phyloP scores from a whole-genome alignment of 108 stramenopile genomes.

The Fistulifera solaris region DNA sequence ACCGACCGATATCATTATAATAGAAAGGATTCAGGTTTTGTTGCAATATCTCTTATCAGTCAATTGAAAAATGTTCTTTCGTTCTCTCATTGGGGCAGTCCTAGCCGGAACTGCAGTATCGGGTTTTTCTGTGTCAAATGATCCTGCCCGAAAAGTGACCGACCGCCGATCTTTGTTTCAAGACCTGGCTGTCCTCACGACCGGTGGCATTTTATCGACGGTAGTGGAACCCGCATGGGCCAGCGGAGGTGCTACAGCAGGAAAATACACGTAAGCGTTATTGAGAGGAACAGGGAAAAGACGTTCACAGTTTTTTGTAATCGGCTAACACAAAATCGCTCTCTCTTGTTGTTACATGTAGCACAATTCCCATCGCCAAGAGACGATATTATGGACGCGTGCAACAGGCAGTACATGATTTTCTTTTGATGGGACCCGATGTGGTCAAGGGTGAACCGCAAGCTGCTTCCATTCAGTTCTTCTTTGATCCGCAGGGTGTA shows the following conservation, averaged over 20 bases:
- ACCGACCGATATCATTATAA: too few relatives aligned
- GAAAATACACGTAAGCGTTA: constrained; percentile 64
- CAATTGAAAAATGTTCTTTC: too few relatives aligned
- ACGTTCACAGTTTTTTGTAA: constrained; percentile 32
- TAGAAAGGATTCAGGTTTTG: too few relatives aligned
- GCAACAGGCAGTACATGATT: constrained; percentile 64
- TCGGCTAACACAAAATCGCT: too few relatives aligned
- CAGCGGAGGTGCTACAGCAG: constrained; percentile 76
- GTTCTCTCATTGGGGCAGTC: too few relatives aligned
- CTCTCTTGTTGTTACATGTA: background rate
- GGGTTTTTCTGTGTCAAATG: too few relatives aligned
- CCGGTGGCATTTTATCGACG: background rate
- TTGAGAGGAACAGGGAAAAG: constrained; percentile 12
- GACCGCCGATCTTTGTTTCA: constrained; percentile 2
- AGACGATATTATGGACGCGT: constrained; percentile 57
- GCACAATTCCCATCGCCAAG: constrained; percentile 56
- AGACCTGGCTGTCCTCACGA: background rate
- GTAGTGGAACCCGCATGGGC: constrained; percentile 24
- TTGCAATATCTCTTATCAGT: too few relatives aligned
- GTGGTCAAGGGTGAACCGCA: constrained; percentile 73
- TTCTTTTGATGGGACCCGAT: constrained; percentile 61
- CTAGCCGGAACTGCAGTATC: too few relatives aligned
- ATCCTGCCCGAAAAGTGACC: too few relatives aligned
- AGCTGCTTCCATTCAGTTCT: constrained; percentile 35
- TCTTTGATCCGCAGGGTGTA: constrained; percentile 43